Conservation (phyloP, 2,329 filamentous ascomycete genomes). For the Lachnellula cervina region DNA sequence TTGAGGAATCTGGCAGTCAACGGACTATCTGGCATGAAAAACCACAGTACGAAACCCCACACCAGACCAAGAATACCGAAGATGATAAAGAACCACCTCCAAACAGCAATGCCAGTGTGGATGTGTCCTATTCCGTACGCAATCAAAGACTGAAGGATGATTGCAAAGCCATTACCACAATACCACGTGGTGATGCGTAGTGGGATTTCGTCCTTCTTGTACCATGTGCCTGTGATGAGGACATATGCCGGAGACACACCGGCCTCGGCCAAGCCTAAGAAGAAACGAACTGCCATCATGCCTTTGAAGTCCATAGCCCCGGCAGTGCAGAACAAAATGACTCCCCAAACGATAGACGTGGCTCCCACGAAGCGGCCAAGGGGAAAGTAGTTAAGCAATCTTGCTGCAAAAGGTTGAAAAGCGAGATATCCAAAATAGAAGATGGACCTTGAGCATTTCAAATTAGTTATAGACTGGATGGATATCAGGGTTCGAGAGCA, state of each 20-base stretch:
- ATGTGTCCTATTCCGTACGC: conserved; percentile 60
- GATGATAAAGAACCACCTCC: conserved; percentile 64
- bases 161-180: conserved; percentile 55
- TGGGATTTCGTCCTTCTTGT: conserved; percentile 58
- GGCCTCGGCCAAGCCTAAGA: neutral
- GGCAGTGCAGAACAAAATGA: neutral
- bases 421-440: too few relatives aligned
- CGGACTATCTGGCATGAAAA: conserved; percentile 57
- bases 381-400: too few relatives aligned
- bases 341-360: too few relatives aligned
- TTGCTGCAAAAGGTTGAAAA: too few relatives aligned
- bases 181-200: conserved; percentile 53
- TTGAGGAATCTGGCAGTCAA: conserved; percentile 37
- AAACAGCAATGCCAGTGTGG: conserved; percentile 48
- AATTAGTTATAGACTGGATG: too few relatives aligned
- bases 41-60: conserved; percentile 32
- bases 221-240: conserved; percentile 61
- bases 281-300: neutral
- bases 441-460: too few relatives aligned
- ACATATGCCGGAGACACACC: conserved; percentile 49
- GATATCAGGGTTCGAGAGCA: too few relatives aligned
- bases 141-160: conserved; percentile 52
- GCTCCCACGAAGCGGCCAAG: too few relatives aligned
- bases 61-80: conserved; percentile 34
- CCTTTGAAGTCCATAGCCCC: neutral